Conservation (phyloP, 1,284 basidiomycete genomes). For the Amylostereum areolatum region DNA sequence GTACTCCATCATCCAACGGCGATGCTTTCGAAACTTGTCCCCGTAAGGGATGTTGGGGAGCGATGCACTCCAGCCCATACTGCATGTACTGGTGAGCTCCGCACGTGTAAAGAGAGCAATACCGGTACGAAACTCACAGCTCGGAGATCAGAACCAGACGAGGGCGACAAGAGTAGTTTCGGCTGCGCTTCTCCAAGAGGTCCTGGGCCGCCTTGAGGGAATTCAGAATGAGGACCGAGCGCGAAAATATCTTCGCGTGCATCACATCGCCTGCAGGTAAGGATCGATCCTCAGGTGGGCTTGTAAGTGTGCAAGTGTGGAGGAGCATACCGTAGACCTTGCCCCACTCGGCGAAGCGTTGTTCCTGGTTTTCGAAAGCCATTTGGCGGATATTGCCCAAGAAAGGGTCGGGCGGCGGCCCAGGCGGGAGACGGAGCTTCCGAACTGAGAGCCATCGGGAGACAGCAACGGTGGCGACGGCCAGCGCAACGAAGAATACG, state of each 20-base stretch:
- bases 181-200: slow-evolving; percentile 14
- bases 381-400: slow-evolving; percentile 47
- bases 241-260: slow-evolving; percentile 10
- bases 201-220: slow-evolving; percentile 12
- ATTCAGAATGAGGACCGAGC: slow-evolving; percentile 11
- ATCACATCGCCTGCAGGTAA: slow-evolving; percentile 10
- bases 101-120: too few species aligned
- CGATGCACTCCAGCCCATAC: slow-evolving; percentile 15
- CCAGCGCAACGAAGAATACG: slow-evolving; percentile 3
- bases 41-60: slow-evolving; percentile 14
- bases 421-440: slow-evolving; percentile 30
- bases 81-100: slow-evolving; percentile 1
- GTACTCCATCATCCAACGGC: slow-evolving; percentile 12
- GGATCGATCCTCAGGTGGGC: neutral
- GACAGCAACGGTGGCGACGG: slow-evolving; percentile 4
- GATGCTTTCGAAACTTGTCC: slow-evolving; percentile 13
- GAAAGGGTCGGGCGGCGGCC: slow-evolving; percentile 38
- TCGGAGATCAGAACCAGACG: slow-evolving; percentile 12
- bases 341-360: slow-evolving; percentile 29
- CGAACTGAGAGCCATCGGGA: slow-evolving; percentile 9
- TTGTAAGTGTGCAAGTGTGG: slow-evolving; percentile 5
- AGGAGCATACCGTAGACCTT: slow-evolving; percentile 18
- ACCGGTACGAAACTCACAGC: slow-evolving; percentile 4
- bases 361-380: slow-evolving; percentile 29
- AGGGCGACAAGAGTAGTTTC: slow-evolving; percentile 14